Evolutionary conservation across 1,139 yeast genomes (phyloP).

Genomic region (Candida pseudoviswanathii): DNA sequence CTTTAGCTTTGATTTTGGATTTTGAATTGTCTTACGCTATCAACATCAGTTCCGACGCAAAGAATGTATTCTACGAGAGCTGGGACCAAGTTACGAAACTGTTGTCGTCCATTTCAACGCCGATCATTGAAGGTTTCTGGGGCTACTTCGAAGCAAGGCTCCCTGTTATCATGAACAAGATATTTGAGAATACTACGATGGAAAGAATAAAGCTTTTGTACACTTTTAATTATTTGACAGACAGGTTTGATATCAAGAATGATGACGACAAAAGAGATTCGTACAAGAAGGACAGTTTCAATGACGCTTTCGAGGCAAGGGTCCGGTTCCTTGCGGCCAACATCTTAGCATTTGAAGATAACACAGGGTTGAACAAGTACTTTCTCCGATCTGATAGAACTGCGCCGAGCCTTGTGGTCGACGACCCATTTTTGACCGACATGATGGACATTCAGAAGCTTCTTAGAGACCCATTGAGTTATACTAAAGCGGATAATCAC

Average conservation of each 20-base stretch:
- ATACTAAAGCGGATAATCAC: slow-evolving; percentile 25
- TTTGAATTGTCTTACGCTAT: slow-evolving; percentile 22
- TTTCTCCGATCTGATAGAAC: slow-evolving; percentile 33
- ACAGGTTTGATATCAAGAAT: slow-evolving; percentile 24
- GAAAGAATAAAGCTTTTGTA: slow-evolving; percentile 44
- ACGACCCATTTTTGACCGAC: slow-evolving; percentile 35
- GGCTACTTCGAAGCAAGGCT: slow-evolving; percentile 37
- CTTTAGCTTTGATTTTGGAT: slow-evolving; percentile 26
- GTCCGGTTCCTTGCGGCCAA: slow-evolving; percentile 38
- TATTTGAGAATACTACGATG: slow-evolving; percentile 30
- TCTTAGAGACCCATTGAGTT: slow-evolving; percentile 41
- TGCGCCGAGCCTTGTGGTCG: slow-evolving; percentile 16
- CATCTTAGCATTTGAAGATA: slow-evolving; percentile 43
- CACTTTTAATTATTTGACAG: slow-evolving; percentile 34
- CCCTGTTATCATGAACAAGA: slow-evolving; percentile 19
- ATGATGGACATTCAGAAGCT: slow-evolving; percentile 32
- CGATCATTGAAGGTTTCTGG: slow-evolving; percentile 36
- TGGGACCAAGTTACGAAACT: slow-evolving; percentile 24
- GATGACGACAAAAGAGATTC: slow-evolving; percentile 27
- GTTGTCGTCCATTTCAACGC: slow-evolving; percentile 24
- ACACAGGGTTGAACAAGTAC: slow-evolving; percentile 49
- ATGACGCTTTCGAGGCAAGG: slow-evolving; percentile 39
- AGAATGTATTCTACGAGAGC: slow-evolving; percentile 26
- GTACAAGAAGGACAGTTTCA: slow-evolving; percentile 40
- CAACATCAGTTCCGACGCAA: slow-evolving; percentile 17